Evolutionary conservation across 352 stramenopile species (phyloP), one percentile per base, ranked within the genome.

Genomic region (Globisporangium perplexum): DNA sequence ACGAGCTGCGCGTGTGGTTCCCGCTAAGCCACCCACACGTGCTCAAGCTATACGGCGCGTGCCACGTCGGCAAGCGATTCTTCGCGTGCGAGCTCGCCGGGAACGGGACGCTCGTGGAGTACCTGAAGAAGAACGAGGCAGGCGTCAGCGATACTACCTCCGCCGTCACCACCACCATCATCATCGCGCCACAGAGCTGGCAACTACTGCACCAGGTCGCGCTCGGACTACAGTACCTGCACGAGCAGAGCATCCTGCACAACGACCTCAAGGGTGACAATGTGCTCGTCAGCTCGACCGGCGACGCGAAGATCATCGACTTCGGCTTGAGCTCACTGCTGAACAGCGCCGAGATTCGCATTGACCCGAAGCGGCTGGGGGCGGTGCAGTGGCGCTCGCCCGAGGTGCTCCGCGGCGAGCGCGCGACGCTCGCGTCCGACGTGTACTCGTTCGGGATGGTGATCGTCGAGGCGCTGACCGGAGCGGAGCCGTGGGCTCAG

Each of bases 191-290:
- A 15, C 14, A n/a, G 24, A 39, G 31, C 31, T 55, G 50, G 23
- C 20, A 23, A 7, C 17, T 47, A 36, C 7, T 57, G 26, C 26
- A 50, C 23, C 7, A 50, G 17, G 41, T 24, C 1, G 26, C 26
- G 7, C 33, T 48, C 24, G 24, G 41, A 1, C 26, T 57, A 8
- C 26, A 50, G 20, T 50, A 50, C 30, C 22, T 57, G 17, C 42
- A 57, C 38, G 28, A 50, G 22, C 42, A 44, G 1, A 44, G 30
- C 33, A 42, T 50, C 22, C 8, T 51, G n/a, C 42, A 58, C 39
- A 58, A 46, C 26, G 42, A 51, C 12, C 30, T 52, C 42, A 52
- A 59, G 33, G 51, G 53, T 43, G 45, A 59, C 20, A 59, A 59
- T 26, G 33, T 51, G 30, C 33, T 58, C 12, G 44, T 58, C 31